Percentiles rank a stretch among this genome's conserved stretches.
Evolutionary conservation across 768 basidiomycete genomes (phyloP).

Genomic region (Hericium alpestre): DNA sequence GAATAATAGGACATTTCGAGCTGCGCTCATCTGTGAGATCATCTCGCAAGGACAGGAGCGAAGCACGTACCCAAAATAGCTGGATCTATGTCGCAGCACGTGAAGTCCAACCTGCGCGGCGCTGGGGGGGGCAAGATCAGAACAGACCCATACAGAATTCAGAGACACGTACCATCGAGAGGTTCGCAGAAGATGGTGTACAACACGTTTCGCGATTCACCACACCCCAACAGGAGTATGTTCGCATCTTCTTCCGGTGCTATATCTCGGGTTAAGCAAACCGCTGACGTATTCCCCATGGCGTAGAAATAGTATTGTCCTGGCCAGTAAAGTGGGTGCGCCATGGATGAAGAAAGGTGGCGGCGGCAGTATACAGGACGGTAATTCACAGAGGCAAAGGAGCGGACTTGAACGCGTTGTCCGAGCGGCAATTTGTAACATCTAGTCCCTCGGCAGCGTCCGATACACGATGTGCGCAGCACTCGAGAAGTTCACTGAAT

Average conservation of each 20-base stretch:
- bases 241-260: slow-evolving; percentile 36
- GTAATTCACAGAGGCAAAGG: too few relatives aligned
- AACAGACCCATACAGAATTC: background rate
- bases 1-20: slow-evolving; percentile 37
- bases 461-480: too few relatives aligned
- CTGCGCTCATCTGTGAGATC: slow-evolving; percentile 17
- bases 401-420: too few relatives aligned
- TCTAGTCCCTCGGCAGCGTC: too few relatives aligned
- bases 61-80: slow-evolving; percentile 31
- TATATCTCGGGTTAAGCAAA: slow-evolving; percentile 36
- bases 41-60: background rate
- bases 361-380: background rate
- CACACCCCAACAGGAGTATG: slow-evolving; percentile 48
- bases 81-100: slow-evolving; percentile 40
- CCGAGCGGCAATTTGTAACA: too few relatives aligned
- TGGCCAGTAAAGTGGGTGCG: slow-evolving; percentile 34
- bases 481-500: too few relatives aligned
- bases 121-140: background rate
- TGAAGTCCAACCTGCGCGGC: slow-evolving; percentile 31
- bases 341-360: slow-evolving; percentile 21
- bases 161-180: background rate
- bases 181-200: slow-evolving; percentile 32
- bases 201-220: slow-evolving; percentile 44
- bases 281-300: slow-evolving; percentile 47
- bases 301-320: slow-evolving; percentile 43